These are phyloP conservation scores for Maudiozyma bulderi DNA, from an alignment of 805 yeast species.

Conservation along the genomic window DNA sequence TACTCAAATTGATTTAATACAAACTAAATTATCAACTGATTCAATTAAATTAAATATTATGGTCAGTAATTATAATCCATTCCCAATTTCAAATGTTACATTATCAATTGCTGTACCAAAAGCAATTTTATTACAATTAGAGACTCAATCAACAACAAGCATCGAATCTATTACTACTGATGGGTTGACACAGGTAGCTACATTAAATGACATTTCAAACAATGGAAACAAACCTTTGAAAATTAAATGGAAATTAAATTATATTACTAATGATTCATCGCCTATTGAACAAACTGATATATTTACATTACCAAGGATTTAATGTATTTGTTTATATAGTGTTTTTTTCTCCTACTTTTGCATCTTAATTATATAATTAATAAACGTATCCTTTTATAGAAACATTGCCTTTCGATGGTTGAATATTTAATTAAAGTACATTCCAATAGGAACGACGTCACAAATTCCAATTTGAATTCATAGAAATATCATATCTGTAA, in stretches of 20 bases:
- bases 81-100: constrained; percentile 40
- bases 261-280: constrained; percentile 36
- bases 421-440: too few species aligned
- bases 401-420: too few species aligned
- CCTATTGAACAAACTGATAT: constrained; percentile 48
- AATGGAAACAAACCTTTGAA: constrained; percentile 36
- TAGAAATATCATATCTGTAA: background rate
- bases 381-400: too few species aligned
- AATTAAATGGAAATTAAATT: constrained; percentile 66
- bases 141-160: constrained; percentile 48
- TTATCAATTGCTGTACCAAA: constrained; percentile 65
- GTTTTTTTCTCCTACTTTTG: background rate
- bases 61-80: constrained; percentile 41
- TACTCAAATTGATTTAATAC: constrained; percentile 40
- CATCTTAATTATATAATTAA: background rate
- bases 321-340: constrained; percentile 3
- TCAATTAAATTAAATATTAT: constrained; percentile 36
- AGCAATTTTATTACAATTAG: constrained; percentile 42
- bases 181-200: constrained; percentile 40
- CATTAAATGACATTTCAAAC: constrained; percentile 25
- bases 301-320: constrained; percentile 24
- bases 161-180: constrained; percentile 39
- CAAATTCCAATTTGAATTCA: too few species aligned
- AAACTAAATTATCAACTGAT: constrained; percentile 29
- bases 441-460: too few species aligned